Conservation (phyloP, 2,329 filamentous ascomycete genomes). For the Alternaria conjuncta region DNA sequence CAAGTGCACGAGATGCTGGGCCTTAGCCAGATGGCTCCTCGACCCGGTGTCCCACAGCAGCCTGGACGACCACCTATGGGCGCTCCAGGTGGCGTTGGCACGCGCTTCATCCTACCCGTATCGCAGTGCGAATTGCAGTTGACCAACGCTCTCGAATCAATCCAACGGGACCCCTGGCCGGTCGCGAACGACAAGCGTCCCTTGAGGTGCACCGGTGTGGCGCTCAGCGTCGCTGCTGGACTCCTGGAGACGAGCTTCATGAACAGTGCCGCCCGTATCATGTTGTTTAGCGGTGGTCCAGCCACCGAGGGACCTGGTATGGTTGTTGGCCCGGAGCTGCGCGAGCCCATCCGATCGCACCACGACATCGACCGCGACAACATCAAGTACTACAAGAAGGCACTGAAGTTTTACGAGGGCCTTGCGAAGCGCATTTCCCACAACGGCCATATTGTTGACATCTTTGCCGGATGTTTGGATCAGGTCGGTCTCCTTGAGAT, state of each 20-base stretch:
- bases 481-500: conserved; percentile 97
- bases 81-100: conserved; percentile 78
- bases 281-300: conserved; percentile 95
- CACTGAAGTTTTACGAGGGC: conserved; percentile 95
- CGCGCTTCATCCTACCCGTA: conserved; percentile 90
- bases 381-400: conserved; percentile 99
- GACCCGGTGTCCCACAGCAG: conserved; percentile 72
- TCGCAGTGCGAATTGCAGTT: conserved; percentile 97
- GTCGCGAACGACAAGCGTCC: conserved; percentile 91
- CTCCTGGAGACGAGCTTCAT: conserved; percentile 94
- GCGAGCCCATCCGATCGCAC: conserved; percentile 96
- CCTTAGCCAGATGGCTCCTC: conserved; percentile 72
- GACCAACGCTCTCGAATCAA: conserved; percentile 91
- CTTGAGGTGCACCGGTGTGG: conserved; percentile 91
- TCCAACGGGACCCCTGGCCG: conserved; percentile 97
- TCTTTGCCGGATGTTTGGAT: conserved; percentile 96
- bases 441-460: conserved; percentile 96
- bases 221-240: conserved; percentile 92
- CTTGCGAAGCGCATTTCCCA: conserved; percentile 93
- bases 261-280: conserved; percentile 92
- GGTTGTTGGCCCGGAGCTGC: conserved; percentile 93
- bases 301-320: conserved; percentile 96
- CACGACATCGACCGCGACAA: conserved; percentile 99
- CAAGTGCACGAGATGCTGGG: conserved; percentile 99
- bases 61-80: conserved; percentile 70